phyloP scores from a whole-genome alignment of 2,329 filamentous ascomycete genomes.

The Fusarium avenaceum region DNA sequence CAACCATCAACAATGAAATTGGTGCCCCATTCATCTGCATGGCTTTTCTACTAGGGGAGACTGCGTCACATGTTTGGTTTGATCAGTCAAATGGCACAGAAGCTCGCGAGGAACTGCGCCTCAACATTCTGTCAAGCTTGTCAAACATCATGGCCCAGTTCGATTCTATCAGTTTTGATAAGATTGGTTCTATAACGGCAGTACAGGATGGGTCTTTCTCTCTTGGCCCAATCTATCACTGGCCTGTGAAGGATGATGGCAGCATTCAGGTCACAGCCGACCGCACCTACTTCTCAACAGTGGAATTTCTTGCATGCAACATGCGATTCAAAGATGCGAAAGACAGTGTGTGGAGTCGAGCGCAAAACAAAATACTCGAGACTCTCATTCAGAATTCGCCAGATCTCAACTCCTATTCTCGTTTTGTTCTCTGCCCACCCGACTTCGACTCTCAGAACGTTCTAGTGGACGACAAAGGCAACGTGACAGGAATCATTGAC shows the following conservation, averaged over 20 bases:
- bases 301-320: not conserved
- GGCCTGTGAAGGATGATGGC: not conserved
- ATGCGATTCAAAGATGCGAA: not conserved
- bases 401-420: not conserved
- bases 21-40: slow-evolving; percentile 7
- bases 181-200: not conserved
- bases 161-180: not conserved
- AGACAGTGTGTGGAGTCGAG: not conserved
- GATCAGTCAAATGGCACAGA: not conserved
- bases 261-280: not conserved
- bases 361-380: not conserved
- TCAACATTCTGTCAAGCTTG: slow-evolving; percentile 3
- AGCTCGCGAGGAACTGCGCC: slow-evolving; percentile 1
- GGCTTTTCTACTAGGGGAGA: slow-evolving; percentile 8
- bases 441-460: slow-evolving; percentile 18
- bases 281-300: not conserved
- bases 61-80: slow-evolving; percentile 8
- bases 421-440: not conserved
- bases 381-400: not conserved
- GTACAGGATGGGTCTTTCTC: not conserved
- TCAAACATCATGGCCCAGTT: slow-evolving; percentile 6
- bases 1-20: slow-evolving; percentile 13
- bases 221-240: not conserved
- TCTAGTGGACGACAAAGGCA: not conserved
- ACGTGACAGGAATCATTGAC: not conserved